A percentile compares a stretch with the other conserved stretches of the same genome.
Evolutionary conservation across 495 filamentous ascomycete species (phyloP).

Genomic region (Astrothelium subdiscretum): DNA sequence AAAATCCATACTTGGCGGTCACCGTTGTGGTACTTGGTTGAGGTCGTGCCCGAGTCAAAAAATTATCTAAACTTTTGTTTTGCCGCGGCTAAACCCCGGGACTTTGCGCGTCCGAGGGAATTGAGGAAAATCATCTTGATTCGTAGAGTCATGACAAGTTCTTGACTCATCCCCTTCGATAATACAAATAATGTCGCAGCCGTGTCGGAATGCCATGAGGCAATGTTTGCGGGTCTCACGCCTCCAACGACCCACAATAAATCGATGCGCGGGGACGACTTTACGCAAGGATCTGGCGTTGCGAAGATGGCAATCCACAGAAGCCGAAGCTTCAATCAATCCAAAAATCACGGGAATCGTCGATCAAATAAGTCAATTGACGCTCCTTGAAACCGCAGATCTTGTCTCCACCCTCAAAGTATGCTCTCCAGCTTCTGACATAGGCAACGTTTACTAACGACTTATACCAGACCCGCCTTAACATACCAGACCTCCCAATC

Average conservation of each 20-base stretch:
- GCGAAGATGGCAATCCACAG: conserved; percentile 63
- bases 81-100: background rate
- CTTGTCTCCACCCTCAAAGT: conserved; percentile 89
- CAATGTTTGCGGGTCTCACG: conserved; percentile 39
- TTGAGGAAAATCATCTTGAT: background rate
- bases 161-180: too few relatives aligned
- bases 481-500: conserved; percentile 95
- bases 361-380: conserved; percentile 97
- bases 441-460: conserved; percentile 12
- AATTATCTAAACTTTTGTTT: background rate
- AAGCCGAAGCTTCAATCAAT: conserved; percentile 45
- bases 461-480: conserved; percentile 66
- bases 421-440: conserved; percentile 12
- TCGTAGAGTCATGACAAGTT: too few relatives aligned
- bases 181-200: conserved; percentile 43
- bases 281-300: conserved; percentile 15
- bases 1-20: conserved; percentile 36
- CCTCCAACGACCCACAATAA: conserved; percentile 8
- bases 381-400: conserved; percentile 91
- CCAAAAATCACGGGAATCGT: conserved; percentile 90
- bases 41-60: background rate
- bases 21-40: background rate
- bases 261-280: background rate
- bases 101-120: background rate
- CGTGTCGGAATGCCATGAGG: conserved; percentile 46